A percentile compares a stretch with the other conserved stretches of the same genome.
phyloP scores from a whole-genome alignment of 768 basidiomycete genomes.

The Saitozyma sp. region DNA sequence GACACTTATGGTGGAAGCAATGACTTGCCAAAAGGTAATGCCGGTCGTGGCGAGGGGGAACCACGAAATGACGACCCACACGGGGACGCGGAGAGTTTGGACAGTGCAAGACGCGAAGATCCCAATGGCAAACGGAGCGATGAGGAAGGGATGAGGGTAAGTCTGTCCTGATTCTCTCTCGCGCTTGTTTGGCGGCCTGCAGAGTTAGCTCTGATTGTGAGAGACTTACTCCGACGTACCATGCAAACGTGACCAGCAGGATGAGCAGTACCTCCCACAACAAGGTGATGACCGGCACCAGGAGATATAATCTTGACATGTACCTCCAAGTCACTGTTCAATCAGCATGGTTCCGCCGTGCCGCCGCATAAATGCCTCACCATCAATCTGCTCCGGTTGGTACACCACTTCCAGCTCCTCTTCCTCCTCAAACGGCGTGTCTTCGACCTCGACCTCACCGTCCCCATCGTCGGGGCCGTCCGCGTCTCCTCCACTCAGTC shows the following conservation, averaged over 20 bases:
- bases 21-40: constrained; percentile 28
- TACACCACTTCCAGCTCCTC: constrained; percentile 23
- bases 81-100: constrained; percentile 41
- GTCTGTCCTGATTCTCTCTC: constrained; percentile 41
- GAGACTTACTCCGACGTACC: constrained; percentile 24
- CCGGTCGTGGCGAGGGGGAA: constrained; percentile 10
- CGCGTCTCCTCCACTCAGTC: too few relatives aligned
- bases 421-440: constrained; percentile 13
- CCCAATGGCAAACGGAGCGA: constrained; percentile 42
- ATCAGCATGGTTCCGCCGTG: constrained; percentile 4
- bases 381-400: constrained; percentile 29
- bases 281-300: constrained; percentile 44
- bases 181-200: constrained; percentile 46
- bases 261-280: constrained; percentile 29
- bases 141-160: constrained; percentile 48
- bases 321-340: constrained; percentile 40
- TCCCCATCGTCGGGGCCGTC: neutral
- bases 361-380: constrained; percentile 16
- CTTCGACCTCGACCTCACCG: constrained; percentile 7
- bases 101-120: constrained; percentile 46
- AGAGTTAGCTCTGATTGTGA: neutral
- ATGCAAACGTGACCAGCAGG: constrained; percentile 44
- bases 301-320: constrained; percentile 42
- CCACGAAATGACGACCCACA: constrained; percentile 33
- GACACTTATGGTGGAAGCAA: neutral